A percentile compares a stretch with the other conserved stretches of the same genome.
phyloP scores from a whole-genome alignment of 1,284 basidiomycete genomes.

The Vanrija pseudolonga region DNA sequence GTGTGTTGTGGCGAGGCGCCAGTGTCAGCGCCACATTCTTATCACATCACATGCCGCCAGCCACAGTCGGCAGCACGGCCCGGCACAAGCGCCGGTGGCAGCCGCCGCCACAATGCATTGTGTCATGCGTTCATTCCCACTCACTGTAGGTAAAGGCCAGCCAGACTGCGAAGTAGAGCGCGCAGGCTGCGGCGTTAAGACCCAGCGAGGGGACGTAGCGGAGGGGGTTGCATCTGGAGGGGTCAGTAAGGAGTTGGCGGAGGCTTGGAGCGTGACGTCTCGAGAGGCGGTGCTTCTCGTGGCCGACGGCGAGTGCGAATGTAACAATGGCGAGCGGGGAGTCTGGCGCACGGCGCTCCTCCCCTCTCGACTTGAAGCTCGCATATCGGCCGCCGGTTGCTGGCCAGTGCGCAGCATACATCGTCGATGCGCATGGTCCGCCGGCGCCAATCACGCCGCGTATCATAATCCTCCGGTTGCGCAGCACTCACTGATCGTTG shows the following conservation, averaged over 20 bases:
- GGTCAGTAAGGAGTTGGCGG: too few species aligned
- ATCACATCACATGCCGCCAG: conserved; percentile 15
- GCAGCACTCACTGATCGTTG: conserved; percentile 59
- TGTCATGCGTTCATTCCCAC: too few species aligned
- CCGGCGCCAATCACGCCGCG: not conserved
- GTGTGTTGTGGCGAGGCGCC: not conserved
- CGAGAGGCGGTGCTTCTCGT: not conserved
- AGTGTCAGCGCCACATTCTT: not conserved
- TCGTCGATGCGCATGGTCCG: too few species aligned
- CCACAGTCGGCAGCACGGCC: not conserved
- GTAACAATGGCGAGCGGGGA: too few species aligned
- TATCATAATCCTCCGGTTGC: not conserved
- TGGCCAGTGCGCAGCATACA: too few species aligned
- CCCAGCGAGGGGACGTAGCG: conserved; percentile 62
- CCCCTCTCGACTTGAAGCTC: too few species aligned
- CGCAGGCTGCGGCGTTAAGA: conserved; percentile 57
- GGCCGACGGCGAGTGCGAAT: not conserved
- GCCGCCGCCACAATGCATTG: too few species aligned
- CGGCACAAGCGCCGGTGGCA: not conserved
- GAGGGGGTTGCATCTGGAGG: conserved; percentile 41
- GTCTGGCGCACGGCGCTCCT: not conserved
- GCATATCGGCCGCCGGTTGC: too few species aligned
- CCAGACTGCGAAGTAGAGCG: conserved; percentile 56
- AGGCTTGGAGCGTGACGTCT: too few species aligned
- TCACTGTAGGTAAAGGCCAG: conserved; percentile 55